These are phyloP conservation scores for Pyracantha coccinea DNA, from an alignment of 331 rosid genomes.

Conservation along the genomic window DNA sequence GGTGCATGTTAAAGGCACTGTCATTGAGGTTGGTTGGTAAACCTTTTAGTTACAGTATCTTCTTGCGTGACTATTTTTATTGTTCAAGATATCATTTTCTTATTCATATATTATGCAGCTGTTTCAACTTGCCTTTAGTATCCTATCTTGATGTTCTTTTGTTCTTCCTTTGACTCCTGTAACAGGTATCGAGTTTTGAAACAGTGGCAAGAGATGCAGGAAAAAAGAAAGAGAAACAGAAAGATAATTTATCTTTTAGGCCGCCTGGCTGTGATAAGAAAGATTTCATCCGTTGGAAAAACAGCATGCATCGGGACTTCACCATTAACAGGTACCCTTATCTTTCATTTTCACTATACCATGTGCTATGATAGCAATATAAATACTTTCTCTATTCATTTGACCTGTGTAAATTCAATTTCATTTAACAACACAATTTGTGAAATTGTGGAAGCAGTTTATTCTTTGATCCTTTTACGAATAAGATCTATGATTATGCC, in stretches of 20 bases:
- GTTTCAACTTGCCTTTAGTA: neutral
- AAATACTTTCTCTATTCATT: slow-evolving; percentile 1
- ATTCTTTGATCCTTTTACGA: slow-evolving; percentile 47
- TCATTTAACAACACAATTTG: slow-evolving; percentile 16
- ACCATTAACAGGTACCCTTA: slow-evolving; percentile 60
- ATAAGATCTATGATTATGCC: slow-evolving; percentile 60
- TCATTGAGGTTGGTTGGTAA: slow-evolving; percentile 55
- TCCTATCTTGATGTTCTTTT: neutral
- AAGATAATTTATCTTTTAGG: slow-evolving; percentile 19
- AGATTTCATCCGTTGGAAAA: slow-evolving; percentile 49
- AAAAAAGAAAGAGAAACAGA: slow-evolving; percentile 17
- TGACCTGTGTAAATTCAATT: neutral
- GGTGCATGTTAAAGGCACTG: slow-evolving; percentile 46
- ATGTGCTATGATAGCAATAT: neutral
- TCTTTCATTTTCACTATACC: neutral
- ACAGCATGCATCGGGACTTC: slow-evolving; percentile 63
- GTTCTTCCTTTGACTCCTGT: slow-evolving; percentile 3
- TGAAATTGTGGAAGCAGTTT: slow-evolving; percentile 38
- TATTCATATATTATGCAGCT: neutral
- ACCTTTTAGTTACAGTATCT: neutral
- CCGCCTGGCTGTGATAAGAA: slow-evolving; percentile 37
- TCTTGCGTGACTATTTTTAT: neutral
- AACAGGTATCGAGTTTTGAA: slow-evolving; percentile 84
- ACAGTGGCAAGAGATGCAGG: slow-evolving; percentile 37
- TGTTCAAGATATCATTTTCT: neutral